Conservation (phyloP, 768 basidiomycete genomes). For the Lentinus tigrinus region DNA sequence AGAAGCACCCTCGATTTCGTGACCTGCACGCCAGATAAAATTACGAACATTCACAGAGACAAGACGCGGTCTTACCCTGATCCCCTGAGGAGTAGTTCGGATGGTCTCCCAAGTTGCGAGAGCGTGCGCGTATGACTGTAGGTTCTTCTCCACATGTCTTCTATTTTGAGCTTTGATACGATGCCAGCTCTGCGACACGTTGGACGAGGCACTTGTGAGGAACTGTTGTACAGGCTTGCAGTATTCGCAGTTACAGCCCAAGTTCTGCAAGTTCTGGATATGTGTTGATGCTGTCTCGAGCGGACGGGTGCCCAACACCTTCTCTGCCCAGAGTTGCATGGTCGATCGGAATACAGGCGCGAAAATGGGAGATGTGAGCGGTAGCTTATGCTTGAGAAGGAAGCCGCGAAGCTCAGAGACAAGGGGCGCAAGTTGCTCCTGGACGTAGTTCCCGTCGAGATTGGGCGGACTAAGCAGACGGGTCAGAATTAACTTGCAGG, state of each 20-base stretch:
- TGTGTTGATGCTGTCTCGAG: not conserved
- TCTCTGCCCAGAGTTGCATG: slow-evolving; percentile 9
- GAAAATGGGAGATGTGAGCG: not conserved
- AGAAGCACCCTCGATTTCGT: slow-evolving; percentile 2
- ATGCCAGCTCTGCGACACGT: not conserved
- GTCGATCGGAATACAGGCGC: slow-evolving; percentile 8
- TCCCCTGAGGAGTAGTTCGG: slow-evolving; percentile 7
- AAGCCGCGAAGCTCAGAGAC: slow-evolving; percentile 8
- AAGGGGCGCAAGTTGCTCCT: slow-evolving; percentile 13
- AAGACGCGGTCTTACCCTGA: slow-evolving; percentile 9
- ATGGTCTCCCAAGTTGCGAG: slow-evolving; percentile 12
- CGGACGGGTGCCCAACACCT: slow-evolving; percentile 16
- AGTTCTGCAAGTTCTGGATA: not conserved
- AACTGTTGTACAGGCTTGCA: slow-evolving; percentile 8
- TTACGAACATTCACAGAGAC: not conserved
- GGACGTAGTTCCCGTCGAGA: not conserved
- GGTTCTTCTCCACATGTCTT: slow-evolving; percentile 17
- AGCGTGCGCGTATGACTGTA: not conserved
- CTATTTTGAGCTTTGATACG: slow-evolving; percentile 9
- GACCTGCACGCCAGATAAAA: not conserved
- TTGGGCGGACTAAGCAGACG: not conserved
- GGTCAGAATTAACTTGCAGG: not conserved
- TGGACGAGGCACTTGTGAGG: not conserved
- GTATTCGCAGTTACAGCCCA: slow-evolving; percentile 9
- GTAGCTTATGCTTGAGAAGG: not conserved